phyloP scores from a whole-genome alignment of 164 flowering plant species.

The Litsea cubeba region DNA sequence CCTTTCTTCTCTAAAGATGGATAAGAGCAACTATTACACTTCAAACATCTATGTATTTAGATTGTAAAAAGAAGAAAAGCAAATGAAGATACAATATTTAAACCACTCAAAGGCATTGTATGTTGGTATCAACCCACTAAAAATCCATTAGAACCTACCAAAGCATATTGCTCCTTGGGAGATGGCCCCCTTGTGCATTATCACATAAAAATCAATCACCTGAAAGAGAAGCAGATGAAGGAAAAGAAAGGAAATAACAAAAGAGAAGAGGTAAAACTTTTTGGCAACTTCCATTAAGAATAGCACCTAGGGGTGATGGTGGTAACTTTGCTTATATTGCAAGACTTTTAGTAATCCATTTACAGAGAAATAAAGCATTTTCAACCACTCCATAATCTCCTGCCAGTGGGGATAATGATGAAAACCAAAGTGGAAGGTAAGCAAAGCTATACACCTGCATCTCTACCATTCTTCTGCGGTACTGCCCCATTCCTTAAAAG shows the following conservation, averaged over 20 bases:
- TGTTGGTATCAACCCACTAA: constrained; percentile 3
- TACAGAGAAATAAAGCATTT: constrained; percentile 5
- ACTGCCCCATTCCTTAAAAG: too few relatives aligned
- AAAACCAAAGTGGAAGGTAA: neutral
- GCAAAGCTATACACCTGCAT: neutral
- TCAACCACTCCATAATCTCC: constrained; percentile 9
- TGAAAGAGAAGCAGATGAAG: neutral
- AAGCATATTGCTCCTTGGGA: neutral
- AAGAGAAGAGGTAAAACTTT: neutral
- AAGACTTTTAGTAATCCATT: neutral
- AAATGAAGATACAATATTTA: neutral
- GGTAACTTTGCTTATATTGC: constrained; percentile 8
- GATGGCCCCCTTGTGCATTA: neutral
- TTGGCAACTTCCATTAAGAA: neutral
- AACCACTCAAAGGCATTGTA: constrained; percentile 1
- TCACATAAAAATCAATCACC: neutral
- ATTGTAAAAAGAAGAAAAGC: neutral
- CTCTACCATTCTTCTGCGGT: neutral
- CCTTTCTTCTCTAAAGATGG: neutral
- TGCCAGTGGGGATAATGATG: constrained; percentile 9
- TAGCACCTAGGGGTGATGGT: neutral
- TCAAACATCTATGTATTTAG: neutral
- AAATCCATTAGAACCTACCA: constrained; percentile 3
- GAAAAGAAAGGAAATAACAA: neutral
- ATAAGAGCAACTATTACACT: neutral